phyloP scores from a whole-genome alignment of 202 grass and related monocot species.

The Setaria viridis region DNA sequence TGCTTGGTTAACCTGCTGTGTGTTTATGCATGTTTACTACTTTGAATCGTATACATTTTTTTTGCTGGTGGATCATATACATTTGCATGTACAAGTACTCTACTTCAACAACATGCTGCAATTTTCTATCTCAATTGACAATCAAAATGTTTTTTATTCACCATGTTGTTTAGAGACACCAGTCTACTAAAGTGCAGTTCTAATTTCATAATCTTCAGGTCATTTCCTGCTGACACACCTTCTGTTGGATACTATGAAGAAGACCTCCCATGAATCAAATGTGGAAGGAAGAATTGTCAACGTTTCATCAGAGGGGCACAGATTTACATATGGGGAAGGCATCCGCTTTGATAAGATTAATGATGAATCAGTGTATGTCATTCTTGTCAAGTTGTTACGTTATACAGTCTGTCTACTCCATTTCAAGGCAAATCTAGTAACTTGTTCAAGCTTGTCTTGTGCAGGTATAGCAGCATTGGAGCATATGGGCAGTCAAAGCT shows the following conservation, averaged over 20 bases:
- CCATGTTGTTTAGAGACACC: slow-evolving; percentile 26
- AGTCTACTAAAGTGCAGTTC: slow-evolving; percentile 14
- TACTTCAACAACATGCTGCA: not conserved
- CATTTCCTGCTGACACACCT: slow-evolving; percentile 96
- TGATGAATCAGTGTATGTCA: slow-evolving; percentile 71
- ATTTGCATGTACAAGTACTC: not conserved
- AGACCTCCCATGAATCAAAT: slow-evolving; percentile 64
- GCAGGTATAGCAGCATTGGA: slow-evolving; percentile 69
- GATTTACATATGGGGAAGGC: slow-evolving; percentile 68
- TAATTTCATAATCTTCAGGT: slow-evolving; percentile 58
- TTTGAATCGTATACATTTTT: not conserved
- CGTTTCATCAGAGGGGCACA: slow-evolving; percentile 88
- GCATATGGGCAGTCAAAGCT: slow-evolving; percentile 98
- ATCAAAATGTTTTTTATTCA: not conserved
- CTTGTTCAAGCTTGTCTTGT: slow-evolving; percentile 45
- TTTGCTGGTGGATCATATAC: not conserved
- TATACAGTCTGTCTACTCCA: slow-evolving; percentile 5
- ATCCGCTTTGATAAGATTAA: slow-evolving; percentile 84
- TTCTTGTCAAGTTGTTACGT: slow-evolving; percentile 20
- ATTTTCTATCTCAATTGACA: not conserved
- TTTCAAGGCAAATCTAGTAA: slow-evolving; percentile 33
- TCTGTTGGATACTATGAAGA: slow-evolving; percentile 90
- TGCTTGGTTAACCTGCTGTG: not conserved
- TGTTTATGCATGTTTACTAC: not conserved
- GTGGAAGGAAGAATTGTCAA: slow-evolving; percentile 90